These are phyloP conservation scores for Psidium guajava DNA, from an alignment of 345 rosid genomes.

Conservation along the genomic window DNA sequence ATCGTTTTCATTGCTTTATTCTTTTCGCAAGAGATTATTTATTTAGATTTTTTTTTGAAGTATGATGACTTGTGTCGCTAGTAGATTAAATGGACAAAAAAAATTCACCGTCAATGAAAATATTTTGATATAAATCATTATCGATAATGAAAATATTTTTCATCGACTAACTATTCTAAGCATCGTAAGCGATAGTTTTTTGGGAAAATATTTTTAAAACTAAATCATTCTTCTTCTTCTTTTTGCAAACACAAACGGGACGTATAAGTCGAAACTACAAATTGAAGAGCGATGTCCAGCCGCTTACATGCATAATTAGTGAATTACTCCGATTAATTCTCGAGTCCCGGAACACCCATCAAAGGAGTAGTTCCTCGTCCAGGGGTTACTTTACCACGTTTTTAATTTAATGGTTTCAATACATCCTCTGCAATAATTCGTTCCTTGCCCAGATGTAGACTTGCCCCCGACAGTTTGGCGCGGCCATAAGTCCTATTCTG, in stretches of 20 bases:
- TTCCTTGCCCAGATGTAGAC: too few relatives aligned
- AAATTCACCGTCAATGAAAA: not conserved
- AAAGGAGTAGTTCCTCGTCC: not conserved
- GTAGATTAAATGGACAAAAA: not conserved
- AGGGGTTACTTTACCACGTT: not conserved
- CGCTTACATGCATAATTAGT: not conserved
- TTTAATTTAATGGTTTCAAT: not conserved
- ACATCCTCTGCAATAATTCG: not conserved
- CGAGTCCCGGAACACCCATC: not conserved
- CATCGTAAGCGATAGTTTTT: not conserved
- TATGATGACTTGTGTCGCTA: rapidly evolving
- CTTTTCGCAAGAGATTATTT: not conserved
- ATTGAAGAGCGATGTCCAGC: not conserved
- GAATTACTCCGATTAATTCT: not conserved
- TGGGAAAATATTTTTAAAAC: too few relatives aligned
- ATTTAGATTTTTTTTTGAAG: not conserved
- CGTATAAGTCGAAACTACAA: not conserved
- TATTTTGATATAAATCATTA: not conserved
- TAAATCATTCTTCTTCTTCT: not conserved
- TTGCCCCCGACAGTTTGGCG: not conserved
- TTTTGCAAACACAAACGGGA: not conserved
- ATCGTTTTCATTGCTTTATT: not conserved
- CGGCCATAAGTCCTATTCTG: not conserved
- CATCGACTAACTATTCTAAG: not conserved
- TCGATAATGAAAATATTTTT: not conserved